phyloP scores from a whole-genome alignment of 768 basidiomycete genomes.

The Boletus vinaceobasis region DNA sequence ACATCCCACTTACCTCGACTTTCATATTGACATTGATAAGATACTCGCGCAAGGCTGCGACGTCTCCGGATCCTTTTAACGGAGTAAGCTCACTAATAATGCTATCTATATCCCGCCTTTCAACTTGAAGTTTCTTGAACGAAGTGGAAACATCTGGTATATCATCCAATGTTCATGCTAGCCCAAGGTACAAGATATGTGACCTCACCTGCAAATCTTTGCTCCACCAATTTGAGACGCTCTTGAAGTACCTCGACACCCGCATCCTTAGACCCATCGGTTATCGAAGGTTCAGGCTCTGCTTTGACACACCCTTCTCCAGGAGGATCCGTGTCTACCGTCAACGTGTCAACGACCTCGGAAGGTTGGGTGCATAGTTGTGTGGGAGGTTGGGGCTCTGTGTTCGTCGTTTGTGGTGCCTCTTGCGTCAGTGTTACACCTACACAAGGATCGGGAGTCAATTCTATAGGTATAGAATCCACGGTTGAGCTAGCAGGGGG shows the following conservation, averaged over 20 bases:
- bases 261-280: constrained; percentile 5
- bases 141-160: constrained; percentile 72
- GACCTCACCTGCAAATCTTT: constrained; percentile 65
- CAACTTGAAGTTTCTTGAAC: constrained; percentile 70
- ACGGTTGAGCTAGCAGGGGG: neutral
- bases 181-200: neutral
- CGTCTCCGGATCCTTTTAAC: constrained; percentile 60
- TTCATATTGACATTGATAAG: constrained; percentile 65
- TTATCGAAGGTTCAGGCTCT: neutral
- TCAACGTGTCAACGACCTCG: neutral
- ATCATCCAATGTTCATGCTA: neutral
- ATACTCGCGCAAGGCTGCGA: constrained; percentile 68
- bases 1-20: constrained; percentile 53
- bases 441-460: neutral
- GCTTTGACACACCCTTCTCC: neutral
- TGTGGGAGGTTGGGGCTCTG: neutral
- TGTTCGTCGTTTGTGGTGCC: neutral
- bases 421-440: neutral
- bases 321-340: neutral
- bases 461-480: neutral
- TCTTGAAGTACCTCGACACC: constrained; percentile 61
- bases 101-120: constrained; percentile 64
- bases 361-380: neutral
- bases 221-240: constrained; percentile 66
- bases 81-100: constrained; percentile 72